phyloP scores from a whole-genome alignment of 176 grass and related monocot species.

The Alloteropsis semialata region DNA sequence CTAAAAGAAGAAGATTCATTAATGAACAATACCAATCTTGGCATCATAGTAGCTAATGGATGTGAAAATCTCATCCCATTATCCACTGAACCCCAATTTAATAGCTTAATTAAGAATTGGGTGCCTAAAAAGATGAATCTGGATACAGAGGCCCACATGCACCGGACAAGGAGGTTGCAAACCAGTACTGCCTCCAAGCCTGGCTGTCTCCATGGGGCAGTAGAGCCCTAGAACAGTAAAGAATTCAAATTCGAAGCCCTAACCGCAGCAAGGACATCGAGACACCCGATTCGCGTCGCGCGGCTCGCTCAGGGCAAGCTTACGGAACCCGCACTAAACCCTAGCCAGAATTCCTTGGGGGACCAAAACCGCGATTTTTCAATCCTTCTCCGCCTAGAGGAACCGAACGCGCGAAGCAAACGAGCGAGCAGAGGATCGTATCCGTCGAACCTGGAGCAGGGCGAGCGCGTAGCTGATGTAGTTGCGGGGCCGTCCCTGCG shows the following conservation, averaged over 20 bases:
- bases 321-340: conserved; percentile 21
- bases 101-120: background rate
- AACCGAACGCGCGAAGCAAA: background rate
- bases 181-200: background rate
- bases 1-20: background rate
- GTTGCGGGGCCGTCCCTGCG: conserved; percentile 62
- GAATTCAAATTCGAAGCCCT: background rate
- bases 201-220: too few relatives aligned
- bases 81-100: too few relatives aligned
- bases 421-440: background rate
- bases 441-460: conserved; percentile 46
- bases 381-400: background rate
- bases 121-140: background rate
- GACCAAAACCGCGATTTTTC: background rate
- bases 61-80: background rate
- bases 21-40: background rate
- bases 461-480: conserved; percentile 68
- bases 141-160: background rate
- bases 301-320: background rate
- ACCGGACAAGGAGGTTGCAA: too few relatives aligned
- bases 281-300: background rate
- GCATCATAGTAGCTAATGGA: background rate
- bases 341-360: background rate
- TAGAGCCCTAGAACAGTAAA: background rate
- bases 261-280: background rate